phyloP scores from a whole-genome alignment of 306 rosid genomes.

The Cucurbita argyrosperma region DNA sequence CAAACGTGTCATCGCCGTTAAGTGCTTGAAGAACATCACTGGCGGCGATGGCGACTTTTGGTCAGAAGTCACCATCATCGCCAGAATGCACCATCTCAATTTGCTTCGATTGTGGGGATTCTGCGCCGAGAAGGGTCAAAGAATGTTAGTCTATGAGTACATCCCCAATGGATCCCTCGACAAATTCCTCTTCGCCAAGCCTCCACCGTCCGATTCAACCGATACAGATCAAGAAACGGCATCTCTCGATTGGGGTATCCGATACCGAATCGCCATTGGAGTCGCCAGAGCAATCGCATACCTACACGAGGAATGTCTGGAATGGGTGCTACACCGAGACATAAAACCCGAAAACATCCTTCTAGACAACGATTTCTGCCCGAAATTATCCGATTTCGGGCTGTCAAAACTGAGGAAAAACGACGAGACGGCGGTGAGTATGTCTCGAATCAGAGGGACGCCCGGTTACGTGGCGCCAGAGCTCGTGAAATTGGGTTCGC shows the following conservation, averaged over 20 bases:
- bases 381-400: constrained; percentile 87
- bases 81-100: constrained; percentile 92
- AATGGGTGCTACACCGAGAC: constrained; percentile 90
- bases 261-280: constrained; percentile 69
- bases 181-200: constrained; percentile 31
- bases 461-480: constrained; percentile 95
- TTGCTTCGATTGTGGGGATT: constrained; percentile 86
- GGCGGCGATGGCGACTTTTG: constrained; percentile 81
- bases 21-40: constrained; percentile 54
- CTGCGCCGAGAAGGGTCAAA: constrained; percentile 77
- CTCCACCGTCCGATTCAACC: background rate
- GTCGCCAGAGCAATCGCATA: constrained; percentile 82
- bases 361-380: constrained; percentile 64
- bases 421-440: constrained; percentile 63
- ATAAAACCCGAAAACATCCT: constrained; percentile 86
- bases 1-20: constrained; percentile 73
- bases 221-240: constrained; percentile 6
- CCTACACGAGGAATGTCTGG: constrained; percentile 81
- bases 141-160: constrained; percentile 65
- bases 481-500: constrained; percentile 53
- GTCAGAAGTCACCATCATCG: constrained; percentile 83
- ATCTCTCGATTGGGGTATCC: constrained; percentile 49
- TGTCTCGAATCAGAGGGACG: constrained; percentile 71
- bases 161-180: constrained; percentile 73
- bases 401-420: constrained; percentile 61